Base-by-base conservation (phyloP, 768 basidiomycete species). In the Glaciozyma martinii region DNA sequence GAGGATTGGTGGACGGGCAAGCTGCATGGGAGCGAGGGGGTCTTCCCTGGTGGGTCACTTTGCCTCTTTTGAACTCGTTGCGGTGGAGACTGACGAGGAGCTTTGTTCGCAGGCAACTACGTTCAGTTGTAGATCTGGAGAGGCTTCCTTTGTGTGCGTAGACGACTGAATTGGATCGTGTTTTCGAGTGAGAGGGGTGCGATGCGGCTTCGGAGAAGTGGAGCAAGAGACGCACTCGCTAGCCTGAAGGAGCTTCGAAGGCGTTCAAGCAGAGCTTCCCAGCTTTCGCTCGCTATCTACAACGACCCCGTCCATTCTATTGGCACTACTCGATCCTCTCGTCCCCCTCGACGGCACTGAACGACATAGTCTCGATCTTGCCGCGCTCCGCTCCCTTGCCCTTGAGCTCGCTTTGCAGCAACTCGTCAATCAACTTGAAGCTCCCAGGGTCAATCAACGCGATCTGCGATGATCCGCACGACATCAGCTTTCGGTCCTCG, bases 1-100 rank as follows among this genome's bases (percentile, higher is more conserved):
- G 90, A 98, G 75, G 93, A 98, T 74, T 97, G 93, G 93, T 98
- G 94, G 94, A 95, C 92, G 32, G 93, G 94, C 10, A 82, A 83
- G 72, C 60, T 94, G 71, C 85, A 89, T 69, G 91, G 91, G 10
- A 75, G 76, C 66, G 84, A 89, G 75, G 93, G 93, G 12, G 87
- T 92, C 21, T 97, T 97, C 78, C 94, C 93, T 61, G 89, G 58
- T 56, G 37, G 2, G 37, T 40, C 12, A 13, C 10, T 13, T 40
- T 40, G 33, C 33, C 6, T 5, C 33, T 40, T 40, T 8, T 12
- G 33, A 40, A 12, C 37, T 7, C 37, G 37, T 8, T 40, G 37
- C 37, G 37, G 15, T 13, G 37, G 37, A 40, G 12, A 13, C 37
- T 40, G 37, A 40, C 12, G 37, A 40, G 37, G 5, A 40, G 37